These are phyloP conservation scores for Umbelopsis sp. DNA, from an alignment of 192 early-diverging fungal species.

Conservation along the genomic window DNA sequence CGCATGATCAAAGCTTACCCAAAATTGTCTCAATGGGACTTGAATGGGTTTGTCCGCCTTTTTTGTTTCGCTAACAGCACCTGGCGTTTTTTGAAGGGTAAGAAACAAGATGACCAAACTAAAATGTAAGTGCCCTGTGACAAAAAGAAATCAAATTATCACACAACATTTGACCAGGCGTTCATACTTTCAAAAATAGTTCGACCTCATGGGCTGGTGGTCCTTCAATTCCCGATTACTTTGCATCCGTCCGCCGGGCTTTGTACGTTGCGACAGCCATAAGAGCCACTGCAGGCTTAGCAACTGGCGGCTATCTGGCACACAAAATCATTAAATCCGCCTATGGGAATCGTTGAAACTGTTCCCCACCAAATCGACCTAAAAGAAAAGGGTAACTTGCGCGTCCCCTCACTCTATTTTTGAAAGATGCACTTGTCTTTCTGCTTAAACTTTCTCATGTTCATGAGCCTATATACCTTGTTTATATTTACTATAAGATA, in stretches of 20 bases:
- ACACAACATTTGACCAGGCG: too few relatives aligned
- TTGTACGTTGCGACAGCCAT: conserved; percentile 2
- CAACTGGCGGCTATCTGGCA: conserved; percentile 2
- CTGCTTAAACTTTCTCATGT: not conserved
- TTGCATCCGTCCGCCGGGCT: conserved; percentile 3
- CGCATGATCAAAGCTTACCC: conserved; percentile 19
- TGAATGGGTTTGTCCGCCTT: conserved; percentile 11
- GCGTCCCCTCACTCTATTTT: not conserved
- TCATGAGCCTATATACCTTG: conserved; percentile 12
- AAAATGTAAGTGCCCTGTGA: not conserved
- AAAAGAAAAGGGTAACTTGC: not conserved
- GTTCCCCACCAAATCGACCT: not conserved
- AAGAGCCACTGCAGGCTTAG: not conserved
- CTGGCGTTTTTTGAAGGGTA: conserved; percentile 7
- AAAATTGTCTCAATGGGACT: conserved; percentile 17
- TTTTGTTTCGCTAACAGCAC: conserved; percentile 8
- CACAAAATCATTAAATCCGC: conserved; percentile 15
- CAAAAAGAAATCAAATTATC: too few relatives aligned
- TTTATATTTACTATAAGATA: conserved; percentile 19
- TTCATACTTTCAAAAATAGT: not conserved
- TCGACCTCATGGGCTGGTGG: conserved; percentile 18
- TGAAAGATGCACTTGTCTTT: not conserved
- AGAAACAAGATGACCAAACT: not conserved
- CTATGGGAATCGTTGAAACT: not conserved
- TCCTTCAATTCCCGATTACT: conserved; percentile 13